Evolutionary conservation across 2,329 filamentous ascomycete species (phyloP).

Genomic region (Lecanosticta acicola): DNA sequence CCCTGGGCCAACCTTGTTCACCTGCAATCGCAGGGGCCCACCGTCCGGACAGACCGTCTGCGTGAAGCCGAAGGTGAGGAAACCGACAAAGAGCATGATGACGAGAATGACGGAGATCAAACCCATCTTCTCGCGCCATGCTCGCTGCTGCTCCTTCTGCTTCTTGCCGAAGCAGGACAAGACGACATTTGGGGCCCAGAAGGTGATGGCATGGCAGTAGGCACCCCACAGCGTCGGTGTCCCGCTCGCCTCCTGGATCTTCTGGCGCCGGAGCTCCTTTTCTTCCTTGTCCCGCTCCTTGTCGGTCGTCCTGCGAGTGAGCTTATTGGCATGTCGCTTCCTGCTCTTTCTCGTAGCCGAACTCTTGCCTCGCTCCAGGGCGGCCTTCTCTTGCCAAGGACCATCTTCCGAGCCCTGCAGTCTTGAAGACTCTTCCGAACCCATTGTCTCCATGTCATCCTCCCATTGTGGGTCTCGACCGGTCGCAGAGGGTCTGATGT

Average conservation of each 20-base stretch:
- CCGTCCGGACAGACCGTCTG: constrained; percentile 74
- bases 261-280: constrained; percentile 40
- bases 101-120: constrained; percentile 86
- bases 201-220: constrained; percentile 89
- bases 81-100: constrained; percentile 86
- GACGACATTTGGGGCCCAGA: constrained; percentile 85
- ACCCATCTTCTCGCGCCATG: constrained; percentile 98
- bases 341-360: constrained; percentile 32
- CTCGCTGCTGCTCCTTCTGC: constrained; percentile 77
- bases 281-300: constrained; percentile 56
- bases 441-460: constrained; percentile 48
- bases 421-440: constrained; percentile 47
- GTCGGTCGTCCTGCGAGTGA: constrained; percentile 61
- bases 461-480: constrained; percentile 86
- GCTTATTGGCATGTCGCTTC: constrained; percentile 30
- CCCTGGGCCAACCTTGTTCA: constrained; percentile 73
- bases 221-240: constrained; percentile 90
- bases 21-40: constrained; percentile 61
- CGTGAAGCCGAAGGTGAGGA: constrained; percentile 94
- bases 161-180: constrained; percentile 80
- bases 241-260: constrained; percentile 58
- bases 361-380: constrained; percentile 15
- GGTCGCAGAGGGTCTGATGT: constrained; percentile 80
- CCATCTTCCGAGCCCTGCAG: constrained; percentile 16
- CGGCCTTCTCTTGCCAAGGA: constrained; percentile 33